These are phyloP conservation scores for Amaranthus hypochondriacus DNA, from an alignment of 148 eudicot genomes.

Conservation along the genomic window DNA sequence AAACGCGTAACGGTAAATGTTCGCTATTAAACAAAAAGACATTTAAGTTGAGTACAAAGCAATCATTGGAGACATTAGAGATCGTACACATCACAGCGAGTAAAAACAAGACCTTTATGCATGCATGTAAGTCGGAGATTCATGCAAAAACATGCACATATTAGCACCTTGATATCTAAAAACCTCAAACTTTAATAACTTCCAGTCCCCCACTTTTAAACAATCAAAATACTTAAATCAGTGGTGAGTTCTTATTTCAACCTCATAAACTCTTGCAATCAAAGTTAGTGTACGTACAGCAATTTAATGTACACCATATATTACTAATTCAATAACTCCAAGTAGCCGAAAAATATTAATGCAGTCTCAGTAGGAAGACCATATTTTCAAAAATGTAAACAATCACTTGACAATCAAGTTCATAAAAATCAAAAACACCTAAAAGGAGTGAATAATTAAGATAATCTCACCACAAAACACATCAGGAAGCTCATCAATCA, in stretches of 20 bases:
- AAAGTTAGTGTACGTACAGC: neutral
- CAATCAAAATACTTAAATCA: neutral
- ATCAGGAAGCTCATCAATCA: slow-evolving; percentile 89
- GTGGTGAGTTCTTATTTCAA: neutral
- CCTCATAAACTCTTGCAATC: neutral
- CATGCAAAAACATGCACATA: neutral
- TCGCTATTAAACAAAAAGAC: neutral
- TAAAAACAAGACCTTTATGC: neutral
- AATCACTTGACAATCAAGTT: slow-evolving; percentile 1
- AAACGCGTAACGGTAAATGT: neutral
- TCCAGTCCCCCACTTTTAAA: neutral
- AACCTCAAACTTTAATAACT: neutral
- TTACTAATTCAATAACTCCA: neutral
- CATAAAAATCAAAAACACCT: neutral
- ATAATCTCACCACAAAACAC: slow-evolving; percentile 77
- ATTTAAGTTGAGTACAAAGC: no score
- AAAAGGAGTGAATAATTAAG: slow-evolving; percentile 9
- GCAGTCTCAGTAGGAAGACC: neutral
- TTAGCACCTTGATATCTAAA: neutral
- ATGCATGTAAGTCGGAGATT: neutral
- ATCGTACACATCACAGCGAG: neutral
- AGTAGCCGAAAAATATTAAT: neutral
- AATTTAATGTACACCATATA: neutral
- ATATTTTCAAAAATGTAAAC: neutral
- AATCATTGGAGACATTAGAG: neutral